Base-by-base conservation (phyloP, 2,329 filamentous ascomycete species). In the Sporothrix luriei region DNA sequence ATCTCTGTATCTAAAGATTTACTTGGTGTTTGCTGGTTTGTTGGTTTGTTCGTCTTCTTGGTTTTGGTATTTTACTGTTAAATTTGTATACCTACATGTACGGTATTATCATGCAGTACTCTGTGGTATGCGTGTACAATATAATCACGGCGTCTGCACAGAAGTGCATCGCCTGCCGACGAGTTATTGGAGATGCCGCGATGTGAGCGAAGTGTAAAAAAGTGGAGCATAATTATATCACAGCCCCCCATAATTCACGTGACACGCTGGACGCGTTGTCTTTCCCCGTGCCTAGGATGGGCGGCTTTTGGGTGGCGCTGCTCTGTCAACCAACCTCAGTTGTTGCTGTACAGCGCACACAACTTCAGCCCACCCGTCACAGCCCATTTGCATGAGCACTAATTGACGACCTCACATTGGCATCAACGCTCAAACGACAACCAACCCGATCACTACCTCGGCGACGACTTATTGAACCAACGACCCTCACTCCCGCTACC, bases 191-290 rank as follows among this genome's bases (percentile, higher is more conserved):
- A 49, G 48, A 6, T 49, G 48, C 21, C 14, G 14, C 43, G 43
- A 48, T 48, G 43, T 16, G 33, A 33, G 16, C 13, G 5, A 46
- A 19, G 19, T 19, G 43, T 6, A 62, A 29, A 46, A 43, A 62
- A 51, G 61, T 65, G 61, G 61, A 21, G 4, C 43, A 1, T 4
- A 16, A n/a, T 13, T 26, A 1, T 16, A 29, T 55, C 24, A 9
- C 11, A 33, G 61, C 61, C 51, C 61, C 26, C 61, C 61, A 65
- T 9, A 65, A 38, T 65, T 40, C 68, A 69, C 68, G 68, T 69
- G 68, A 69, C 40, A 10, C 16, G 21, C 38, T 33, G 51, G 43
- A 69, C 68, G 68, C 68, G 68, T 69, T 69, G 68, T 48, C 54
- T 24, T 16, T 46, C 26, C 49, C 52, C 38, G 49, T 69, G 68